Conservation (phyloP, 768 basidiomycete species). For the Leccinum rimulosum region DNA sequence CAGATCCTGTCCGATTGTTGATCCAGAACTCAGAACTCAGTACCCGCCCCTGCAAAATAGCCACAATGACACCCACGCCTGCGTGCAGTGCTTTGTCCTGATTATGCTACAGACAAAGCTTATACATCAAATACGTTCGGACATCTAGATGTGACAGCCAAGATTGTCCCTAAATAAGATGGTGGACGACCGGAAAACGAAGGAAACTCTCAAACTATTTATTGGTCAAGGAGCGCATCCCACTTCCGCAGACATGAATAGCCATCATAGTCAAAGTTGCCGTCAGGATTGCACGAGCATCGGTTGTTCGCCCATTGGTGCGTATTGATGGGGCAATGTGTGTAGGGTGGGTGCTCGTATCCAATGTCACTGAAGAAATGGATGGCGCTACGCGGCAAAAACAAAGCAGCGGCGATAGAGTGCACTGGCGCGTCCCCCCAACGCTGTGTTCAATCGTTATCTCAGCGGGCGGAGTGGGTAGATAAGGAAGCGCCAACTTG, state of each 20-base stretch:
- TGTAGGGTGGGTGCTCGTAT: constrained; percentile 29
- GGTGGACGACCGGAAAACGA: neutral
- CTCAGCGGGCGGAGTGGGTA: neutral
- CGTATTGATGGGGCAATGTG: constrained; percentile 21
- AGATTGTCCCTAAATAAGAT: neutral
- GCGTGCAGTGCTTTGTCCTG: neutral
- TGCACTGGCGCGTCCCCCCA: constrained; percentile 96
- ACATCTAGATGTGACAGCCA: neutral
- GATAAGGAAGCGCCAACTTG: constrained; percentile 10
- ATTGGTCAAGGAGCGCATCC: constrained; percentile 12
- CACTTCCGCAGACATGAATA: constrained; percentile 28
- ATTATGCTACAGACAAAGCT: neutral
- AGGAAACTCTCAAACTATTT: neutral
- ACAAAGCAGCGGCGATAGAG: constrained; percentile 87
- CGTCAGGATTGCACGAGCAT: constrained; percentile 24
- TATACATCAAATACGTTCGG: neutral
- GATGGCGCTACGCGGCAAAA: constrained; percentile 83
- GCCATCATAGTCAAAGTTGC: constrained; percentile 28
- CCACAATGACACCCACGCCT: neutral
- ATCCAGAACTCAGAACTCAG: neutral
- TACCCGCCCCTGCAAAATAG: neutral
- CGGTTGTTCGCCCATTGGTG: constrained; percentile 22
- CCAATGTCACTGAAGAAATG: constrained; percentile 95
- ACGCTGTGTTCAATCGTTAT: constrained; percentile 42
- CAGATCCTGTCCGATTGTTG: no score